Evolutionary conservation across 805 yeast genomes (phyloP), one percentile per base, ranked within the genome.

Genomic region (Metschnikowia amazonensis): DNA sequence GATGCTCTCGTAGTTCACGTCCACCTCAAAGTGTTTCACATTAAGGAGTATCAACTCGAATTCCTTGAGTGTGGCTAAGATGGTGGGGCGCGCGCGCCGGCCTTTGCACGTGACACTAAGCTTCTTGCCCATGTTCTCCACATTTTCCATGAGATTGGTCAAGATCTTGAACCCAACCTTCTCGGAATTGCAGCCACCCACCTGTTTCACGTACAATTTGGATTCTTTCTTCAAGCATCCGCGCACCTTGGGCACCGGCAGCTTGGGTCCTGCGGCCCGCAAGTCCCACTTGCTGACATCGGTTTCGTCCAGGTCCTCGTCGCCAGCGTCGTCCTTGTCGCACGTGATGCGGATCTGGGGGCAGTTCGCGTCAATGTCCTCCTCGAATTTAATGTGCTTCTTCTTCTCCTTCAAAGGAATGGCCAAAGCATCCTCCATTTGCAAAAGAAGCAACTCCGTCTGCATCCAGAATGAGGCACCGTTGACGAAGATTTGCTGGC

Each of bases 371-470:
- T 42, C 39, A 8, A 27, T 14, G n/a, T 42, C 44, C 28, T 36
- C 43, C 17, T 17, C 43, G 20, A 42, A 42, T 20, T 29, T 36
- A 28, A 45, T 29, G 3, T 23, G 13, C 18, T 16, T 30, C 6
- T 38, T 35, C 27, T 20, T 27, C 6, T 21, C 20, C 25, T 31
- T 30, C n/a, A 23, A 8, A 1, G 45, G 42, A 3, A 7, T 17
- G 4, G 30, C 18, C 20, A 35, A 24, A 4, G 39, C 36, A 17
- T 27, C 36, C 14, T 32, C 41, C 32, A 45, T 25, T 30, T 36
- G 23, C 16, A 45, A 28, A n/a, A 45, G 43, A 14, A 45, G 29
- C 17, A 45, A 33, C 36, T 45, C 45, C 8, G 45, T 45, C 21
- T 36, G 43, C 43, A 36, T 42, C 48, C 48, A 45, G 14, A 27